Base-by-base conservation (phyloP, 2,329 filamentous ascomycete species). In the Ophiosphaerella korrae region DNA sequence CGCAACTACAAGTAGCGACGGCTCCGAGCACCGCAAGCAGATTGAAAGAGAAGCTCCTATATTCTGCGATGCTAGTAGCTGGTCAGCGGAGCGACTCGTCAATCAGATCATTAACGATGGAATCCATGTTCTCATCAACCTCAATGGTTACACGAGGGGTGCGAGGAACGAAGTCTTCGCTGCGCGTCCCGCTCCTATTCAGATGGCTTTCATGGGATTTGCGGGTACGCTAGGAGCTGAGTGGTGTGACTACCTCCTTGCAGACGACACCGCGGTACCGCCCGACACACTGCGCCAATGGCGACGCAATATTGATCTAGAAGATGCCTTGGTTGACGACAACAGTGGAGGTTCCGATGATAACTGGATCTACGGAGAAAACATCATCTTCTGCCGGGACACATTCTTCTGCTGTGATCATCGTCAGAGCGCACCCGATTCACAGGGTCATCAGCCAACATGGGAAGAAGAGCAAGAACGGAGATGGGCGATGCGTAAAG, bases 201-300 rank as follows among this genome's bases (percentile, higher is more conserved):
- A 99, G 61, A 99, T 99, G 94, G 96, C 94, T 0, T 99, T 99
- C 67, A 99, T 99, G 94, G 94, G 94, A 0, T 99, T 99, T 70
- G 94, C 94, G 0, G 94, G 94, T 8, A 97, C 93, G 0, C 78
- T 99, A 1, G 94, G 94, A 5, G 94, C 94, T 2, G 94, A 99
- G 70, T 99, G 94, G 94, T 99, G 94, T 63, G 94, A 99, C 71
- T 99, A 99, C 67, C 86, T 99, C 13, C 83, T 97, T 23, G 92
- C 94, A 3, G 94, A 99, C 67, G 81, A 88, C 43, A 93, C 88
- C 1, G 92, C 94, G 0, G 88, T 99, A 45, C 94, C 94, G 1
- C 82, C 82, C 0, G 84, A 86, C 23, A 97, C 93, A 0, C 78
- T 97, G 24, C 85, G 92, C 11, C 91, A 91, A 1, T 89, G 86